phyloP scores from a whole-genome alignment of 768 basidiomycete species.

The Psilocybe cyanescens region DNA sequence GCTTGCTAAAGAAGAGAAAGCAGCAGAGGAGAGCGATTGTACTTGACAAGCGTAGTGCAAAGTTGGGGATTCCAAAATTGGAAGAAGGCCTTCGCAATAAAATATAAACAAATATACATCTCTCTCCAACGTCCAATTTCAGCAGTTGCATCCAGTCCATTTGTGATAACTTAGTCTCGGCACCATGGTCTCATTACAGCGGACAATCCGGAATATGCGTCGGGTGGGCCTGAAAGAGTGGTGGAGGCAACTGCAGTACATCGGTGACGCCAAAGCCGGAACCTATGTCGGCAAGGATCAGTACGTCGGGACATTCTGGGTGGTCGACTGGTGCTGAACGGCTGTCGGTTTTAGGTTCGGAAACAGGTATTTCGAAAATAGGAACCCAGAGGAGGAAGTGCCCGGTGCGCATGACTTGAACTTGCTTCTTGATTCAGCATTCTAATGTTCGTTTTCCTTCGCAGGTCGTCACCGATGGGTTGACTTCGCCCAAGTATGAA shows the following conservation, averaged over 20 bases:
- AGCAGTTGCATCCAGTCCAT: background rate
- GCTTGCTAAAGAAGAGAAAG: no score
- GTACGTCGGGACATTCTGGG: constrained; percentile 51
- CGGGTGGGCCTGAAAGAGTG: constrained; percentile 82
- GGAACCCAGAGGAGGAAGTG: constrained; percentile 83
- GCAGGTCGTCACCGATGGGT: constrained; percentile 96
- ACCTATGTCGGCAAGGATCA: constrained; percentile 76
- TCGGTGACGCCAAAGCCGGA: constrained; percentile 92
- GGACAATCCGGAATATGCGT: constrained; percentile 77
- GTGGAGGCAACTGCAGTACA: constrained; percentile 92
- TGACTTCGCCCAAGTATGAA: constrained; percentile 80
- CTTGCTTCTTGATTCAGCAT: background rate
- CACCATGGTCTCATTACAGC: constrained; percentile 70
- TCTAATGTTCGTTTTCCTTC: constrained; percentile 3
- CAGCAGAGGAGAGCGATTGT: no score
- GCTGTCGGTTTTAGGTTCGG: constrained; percentile 67
- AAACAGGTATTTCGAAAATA: constrained; percentile 93
- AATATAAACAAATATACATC: constrained; percentile 7
- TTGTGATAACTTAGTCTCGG: constrained; percentile 6
- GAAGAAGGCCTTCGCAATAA: background rate
- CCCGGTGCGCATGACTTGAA: constrained; percentile 60
- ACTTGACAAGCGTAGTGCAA: no score
- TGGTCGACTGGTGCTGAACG: constrained; percentile 9
- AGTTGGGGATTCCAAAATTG: background rate
- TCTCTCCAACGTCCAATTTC: constrained; percentile 3